Conservation (phyloP, 495 filamentous ascomycete genomes). For the Annulohypoxylon bovei region DNA sequence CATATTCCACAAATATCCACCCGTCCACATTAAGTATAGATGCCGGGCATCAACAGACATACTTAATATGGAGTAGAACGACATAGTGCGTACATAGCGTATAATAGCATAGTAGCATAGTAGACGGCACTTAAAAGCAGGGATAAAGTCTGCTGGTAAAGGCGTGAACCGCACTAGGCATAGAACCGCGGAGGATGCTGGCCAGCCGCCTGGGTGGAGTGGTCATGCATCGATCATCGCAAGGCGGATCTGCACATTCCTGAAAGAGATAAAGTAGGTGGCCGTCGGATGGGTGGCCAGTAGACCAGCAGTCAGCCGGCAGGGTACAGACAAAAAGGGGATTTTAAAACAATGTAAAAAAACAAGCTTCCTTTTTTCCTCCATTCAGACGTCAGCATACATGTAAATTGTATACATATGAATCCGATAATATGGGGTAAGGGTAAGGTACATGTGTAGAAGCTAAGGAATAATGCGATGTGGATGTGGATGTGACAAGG, state of each 20-base stretch:
- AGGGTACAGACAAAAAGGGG: neutral
- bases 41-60: conserved; percentile 1
- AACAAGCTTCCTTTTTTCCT: conserved; percentile 22
- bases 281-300: conserved; percentile 31
- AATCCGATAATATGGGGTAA: neutral
- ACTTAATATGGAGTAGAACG: conserved; percentile 17
- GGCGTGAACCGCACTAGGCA: neutral
- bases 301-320: conserved; percentile 2
- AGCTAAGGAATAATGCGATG: neutral
- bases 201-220: conserved; percentile 30
- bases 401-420: conserved; percentile 11
- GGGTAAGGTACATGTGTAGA: neutral
- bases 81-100: conserved; percentile 2
- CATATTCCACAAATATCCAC: conserved; percentile 20
- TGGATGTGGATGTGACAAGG: conserved; percentile 2
- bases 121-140: conserved; percentile 19
- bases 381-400: neutral
- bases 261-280: conserved; percentile 42
- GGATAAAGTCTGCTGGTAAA: conserved; percentile 18
- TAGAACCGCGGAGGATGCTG: neutral
- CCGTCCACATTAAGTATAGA: conserved; percentile 4
- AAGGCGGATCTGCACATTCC: conserved; percentile 36
- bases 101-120: neutral
- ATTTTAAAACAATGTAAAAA: conserved; percentile 35
- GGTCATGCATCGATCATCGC: conserved; percentile 38